Percentiles rank a stretch among this genome's conserved stretches.
Conservation (phyloP, 768 basidiomycete species). For the Calocybe cyanea region DNA sequence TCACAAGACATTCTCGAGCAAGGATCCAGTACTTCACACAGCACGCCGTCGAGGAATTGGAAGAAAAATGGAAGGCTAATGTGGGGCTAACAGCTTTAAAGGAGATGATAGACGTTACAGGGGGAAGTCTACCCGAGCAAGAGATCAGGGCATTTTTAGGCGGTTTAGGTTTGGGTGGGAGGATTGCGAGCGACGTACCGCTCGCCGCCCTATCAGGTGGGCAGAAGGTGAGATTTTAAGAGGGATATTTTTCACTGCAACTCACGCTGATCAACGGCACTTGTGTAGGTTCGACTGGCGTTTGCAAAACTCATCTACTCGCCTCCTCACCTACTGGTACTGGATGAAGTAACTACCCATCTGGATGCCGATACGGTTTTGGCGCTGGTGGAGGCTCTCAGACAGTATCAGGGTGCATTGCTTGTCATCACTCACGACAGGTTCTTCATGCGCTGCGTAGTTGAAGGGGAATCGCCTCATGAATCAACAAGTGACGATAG, state of each 20-base stretch:
- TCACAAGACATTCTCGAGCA: slow-evolving; percentile 49
- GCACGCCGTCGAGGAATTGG: slow-evolving; percentile 52
- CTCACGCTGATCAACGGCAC: background rate
- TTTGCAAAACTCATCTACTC: slow-evolving; percentile 51
- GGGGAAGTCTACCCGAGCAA: slow-evolving; percentile 28
- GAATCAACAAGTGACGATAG: slow-evolving; percentile 11
- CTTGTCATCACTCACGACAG: slow-evolving; percentile 64
- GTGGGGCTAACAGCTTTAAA: slow-evolving; percentile 16
- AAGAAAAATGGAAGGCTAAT: slow-evolving; percentile 25
- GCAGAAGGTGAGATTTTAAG: slow-evolving; percentile 35
- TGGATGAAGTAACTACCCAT: slow-evolving; percentile 70
- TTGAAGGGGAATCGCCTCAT: slow-evolving; percentile 21
- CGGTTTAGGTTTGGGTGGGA: slow-evolving; percentile 39
- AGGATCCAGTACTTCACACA: slow-evolving; percentile 62
- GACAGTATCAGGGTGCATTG: slow-evolving; percentile 49
- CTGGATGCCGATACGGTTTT: slow-evolving; percentile 59
- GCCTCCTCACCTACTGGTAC: slow-evolving; percentile 49
- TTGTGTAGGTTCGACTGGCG: slow-evolving; percentile 49
- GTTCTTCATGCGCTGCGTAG: slow-evolving; percentile 26
- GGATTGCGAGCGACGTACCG: slow-evolving; percentile 38
- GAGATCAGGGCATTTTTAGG: slow-evolving; percentile 38
- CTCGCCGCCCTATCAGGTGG: slow-evolving; percentile 49
- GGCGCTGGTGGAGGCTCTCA: slow-evolving; percentile 49
- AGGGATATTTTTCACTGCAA: background rate
- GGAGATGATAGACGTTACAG: slow-evolving; percentile 17